Percentiles rank a stretch among this genome's conserved stretches.
Evolutionary conservation across 441 rosid species (phyloP).

Genomic region (Erodium chrysanthum): DNA sequence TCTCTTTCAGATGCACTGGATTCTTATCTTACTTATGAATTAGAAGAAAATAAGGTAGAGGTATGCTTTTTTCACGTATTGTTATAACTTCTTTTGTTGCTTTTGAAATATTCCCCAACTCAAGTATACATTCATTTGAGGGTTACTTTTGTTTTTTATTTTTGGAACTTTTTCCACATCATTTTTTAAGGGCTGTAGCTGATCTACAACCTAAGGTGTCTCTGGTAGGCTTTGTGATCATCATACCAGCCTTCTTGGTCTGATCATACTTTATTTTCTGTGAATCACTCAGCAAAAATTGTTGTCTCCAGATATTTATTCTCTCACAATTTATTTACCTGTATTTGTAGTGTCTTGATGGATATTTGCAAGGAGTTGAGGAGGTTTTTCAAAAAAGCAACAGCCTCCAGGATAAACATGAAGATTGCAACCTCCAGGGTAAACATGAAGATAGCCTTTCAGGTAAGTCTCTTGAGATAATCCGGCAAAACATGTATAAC

Average conservation of each 20-base stretch:
- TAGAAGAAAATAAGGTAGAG: constrained; percentile 2
- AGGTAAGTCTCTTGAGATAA: constrained; percentile 6
- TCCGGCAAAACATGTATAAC: neutral
- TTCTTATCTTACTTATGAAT: constrained; percentile 7
- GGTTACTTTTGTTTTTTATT: too few relatives aligned
- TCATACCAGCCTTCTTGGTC: constrained; percentile 2
- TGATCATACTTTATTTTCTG: neutral
- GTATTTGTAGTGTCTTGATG: constrained; percentile 5
- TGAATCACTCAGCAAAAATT: neutral
- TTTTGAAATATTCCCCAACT: too few relatives aligned
- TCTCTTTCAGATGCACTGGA: constrained; percentile 6
- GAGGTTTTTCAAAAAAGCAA: constrained; percentile 3
- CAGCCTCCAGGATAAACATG: neutral
- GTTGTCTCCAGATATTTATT: neutral
- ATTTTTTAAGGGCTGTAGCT: neutral
- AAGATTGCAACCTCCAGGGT: neutral
- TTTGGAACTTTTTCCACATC: too few relatives aligned
- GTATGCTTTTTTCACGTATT: neutral
- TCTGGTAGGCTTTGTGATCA: constrained; percentile 1
- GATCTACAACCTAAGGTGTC: constrained; percentile 1
- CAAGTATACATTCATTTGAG: too few relatives aligned
- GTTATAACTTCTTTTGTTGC: neutral
- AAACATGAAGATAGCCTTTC: constrained; percentile 1
- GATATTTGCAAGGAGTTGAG: constrained; percentile 6
- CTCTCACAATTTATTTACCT: neutral